Base-by-base conservation (phyloP, 805 yeast genomes). In the Jamesozyma rosinii region DNA sequence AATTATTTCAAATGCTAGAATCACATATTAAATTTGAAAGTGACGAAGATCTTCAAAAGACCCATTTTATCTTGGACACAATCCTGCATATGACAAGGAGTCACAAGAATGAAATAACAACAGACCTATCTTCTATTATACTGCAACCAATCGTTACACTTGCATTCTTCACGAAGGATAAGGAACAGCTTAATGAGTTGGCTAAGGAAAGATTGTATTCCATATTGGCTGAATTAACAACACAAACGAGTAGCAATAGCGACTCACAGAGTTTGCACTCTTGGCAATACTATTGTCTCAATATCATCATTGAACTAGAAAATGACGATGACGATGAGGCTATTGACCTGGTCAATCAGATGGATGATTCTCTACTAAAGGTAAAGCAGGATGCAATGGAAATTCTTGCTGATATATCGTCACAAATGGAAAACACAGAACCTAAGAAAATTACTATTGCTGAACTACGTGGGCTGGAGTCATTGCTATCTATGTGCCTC, bases 401-500 rank as follows among this genome's bases (percentile, higher is more conserved):
- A 14, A 64, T 74, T 2, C 65, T 87, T 38, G 65, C 65, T 17
- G 64, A 67, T 41, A 69, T 77, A 19, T 57, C 49, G 34, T 46
- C 62, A 0, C 74, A 76, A 50, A 58, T 80, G 48, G 66, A 67
- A 45, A 13, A 11, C 27, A 43, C 14, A 21, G 18, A 35, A 14
- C 17, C 22, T 13, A 18, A 17, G 21, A 36, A 21, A 4, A 35
- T 35, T 20, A 18, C 33, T 6, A 8, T 13, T 10, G 8, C 43
- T 9, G 35, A 32, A 14, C 19, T 38, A 9, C 39, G 35, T 20
- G 82, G 87, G 35, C 81, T 90, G 55, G 94, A 87, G 60, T 65
- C 85, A 31, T 66, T 90, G 37, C 75, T 84, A 44, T 81, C 95
- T 0, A 76, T 84, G 74, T 81, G 81, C 3, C 62, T 88, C 19